Conservation (phyloP, 169 alveolate species). For the Cryptosporidium ubiquitum region DNA sequence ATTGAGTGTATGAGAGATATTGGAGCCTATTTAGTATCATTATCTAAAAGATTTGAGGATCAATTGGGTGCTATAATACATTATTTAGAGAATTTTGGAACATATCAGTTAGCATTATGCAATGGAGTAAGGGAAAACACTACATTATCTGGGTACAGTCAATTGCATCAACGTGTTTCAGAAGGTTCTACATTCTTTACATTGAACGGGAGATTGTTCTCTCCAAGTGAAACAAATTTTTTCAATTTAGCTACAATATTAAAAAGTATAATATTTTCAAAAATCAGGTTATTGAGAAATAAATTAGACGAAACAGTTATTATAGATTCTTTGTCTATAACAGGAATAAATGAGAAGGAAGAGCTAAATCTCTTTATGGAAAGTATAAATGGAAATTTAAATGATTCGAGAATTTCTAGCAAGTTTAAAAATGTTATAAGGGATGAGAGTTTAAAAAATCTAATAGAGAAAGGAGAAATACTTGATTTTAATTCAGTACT, state of each 20-base stretch:
- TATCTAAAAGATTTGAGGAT: constrained; percentile 54
- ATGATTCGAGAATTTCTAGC: neutral
- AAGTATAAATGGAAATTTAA: neutral
- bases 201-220: constrained; percentile 46
- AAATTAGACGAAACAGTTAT: neutral
- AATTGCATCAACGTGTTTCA: constrained; percentile 6
- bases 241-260: constrained; percentile 19
- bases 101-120: constrained; percentile 55
- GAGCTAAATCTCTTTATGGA: constrained; percentile 27
- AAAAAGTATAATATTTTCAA: constrained; percentile 20
- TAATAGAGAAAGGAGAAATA: constrained; percentile 44
- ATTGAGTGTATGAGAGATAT: constrained; percentile 52
- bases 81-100: constrained; percentile 53
- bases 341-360: constrained; percentile 43
- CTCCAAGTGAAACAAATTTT: constrained; percentile 47
- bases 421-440: neutral
- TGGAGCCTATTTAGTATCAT: constrained; percentile 24
- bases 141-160: neutral
- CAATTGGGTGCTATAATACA: constrained; percentile 23
- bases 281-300: neutral
- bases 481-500: neutral
- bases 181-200: constrained; percentile 50
- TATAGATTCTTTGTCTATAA: constrained; percentile 24
- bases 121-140: constrained; percentile 19
- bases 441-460: neutral